Percentiles rank a stretch among this genome's conserved stretches.
phyloP scores from a whole-genome alignment of 1,284 basidiomycete genomes.

The Tylopilus sp. region DNA sequence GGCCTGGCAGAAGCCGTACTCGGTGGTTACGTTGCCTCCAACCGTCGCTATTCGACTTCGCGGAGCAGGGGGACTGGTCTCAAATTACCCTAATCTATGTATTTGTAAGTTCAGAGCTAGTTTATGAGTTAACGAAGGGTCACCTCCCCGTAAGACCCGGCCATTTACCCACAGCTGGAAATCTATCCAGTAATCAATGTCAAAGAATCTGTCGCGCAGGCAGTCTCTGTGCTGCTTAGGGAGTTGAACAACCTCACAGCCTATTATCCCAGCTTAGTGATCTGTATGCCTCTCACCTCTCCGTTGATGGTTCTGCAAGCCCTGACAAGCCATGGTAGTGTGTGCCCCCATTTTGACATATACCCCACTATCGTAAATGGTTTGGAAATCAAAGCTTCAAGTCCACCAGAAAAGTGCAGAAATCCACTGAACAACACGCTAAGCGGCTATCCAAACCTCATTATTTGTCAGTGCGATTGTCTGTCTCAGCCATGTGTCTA shows the following conservation, averaged over 20 bases:
- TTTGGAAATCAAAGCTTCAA: not conserved
- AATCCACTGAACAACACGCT: not conserved
- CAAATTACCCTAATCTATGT: conserved; percentile 30
- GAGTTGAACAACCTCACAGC: not conserved
- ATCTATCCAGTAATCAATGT: conserved; percentile 36
- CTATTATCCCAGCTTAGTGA: conserved; percentile 32
- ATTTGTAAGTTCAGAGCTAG: conserved; percentile 35
- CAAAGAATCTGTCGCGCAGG: conserved; percentile 10
- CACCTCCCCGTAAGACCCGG: conserved; percentile 37
- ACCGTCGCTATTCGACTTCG: conserved; percentile 18
- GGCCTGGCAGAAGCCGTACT: conserved; percentile 27
- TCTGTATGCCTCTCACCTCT: conserved; percentile 30
- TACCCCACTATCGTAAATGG: conserved; percentile 45
- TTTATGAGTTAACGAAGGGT: conserved; percentile 4
- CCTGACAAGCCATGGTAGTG: conserved; percentile 42
- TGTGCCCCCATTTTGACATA: conserved; percentile 60
- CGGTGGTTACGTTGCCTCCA: conserved; percentile 3
- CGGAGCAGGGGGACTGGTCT: conserved; percentile 20
- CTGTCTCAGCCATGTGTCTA: not conserved
- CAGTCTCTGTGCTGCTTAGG: conserved; percentile 8
- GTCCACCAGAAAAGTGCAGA: not conserved
- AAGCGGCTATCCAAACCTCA: conserved; percentile 33
- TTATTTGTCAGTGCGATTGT: conserved; percentile 33
- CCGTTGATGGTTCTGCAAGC: conserved; percentile 4
- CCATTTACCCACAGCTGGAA: conserved; percentile 40